Evolutionary conservation across 306 rosid species (phyloP).

Genomic region (Abrus precatorius): DNA sequence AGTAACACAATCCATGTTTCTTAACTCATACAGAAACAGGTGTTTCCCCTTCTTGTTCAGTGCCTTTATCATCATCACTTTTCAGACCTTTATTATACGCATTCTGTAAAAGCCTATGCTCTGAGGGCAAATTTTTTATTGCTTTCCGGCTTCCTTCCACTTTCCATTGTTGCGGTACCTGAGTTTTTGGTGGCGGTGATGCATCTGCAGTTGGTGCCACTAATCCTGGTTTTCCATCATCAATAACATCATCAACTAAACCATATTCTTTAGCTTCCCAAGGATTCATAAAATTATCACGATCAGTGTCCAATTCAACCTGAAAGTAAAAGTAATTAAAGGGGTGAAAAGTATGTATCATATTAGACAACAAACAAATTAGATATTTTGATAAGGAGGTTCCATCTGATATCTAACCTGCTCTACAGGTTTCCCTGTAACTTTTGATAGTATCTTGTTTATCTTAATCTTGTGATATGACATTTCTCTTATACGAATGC

Average conservation of each 20-base stretch:
- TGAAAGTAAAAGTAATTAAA: conserved; percentile 46
- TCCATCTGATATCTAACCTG: conserved; percentile 63
- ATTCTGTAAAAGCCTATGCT: conserved; percentile 58
- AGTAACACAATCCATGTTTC: conserved; percentile 20
- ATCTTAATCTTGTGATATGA: conserved; percentile 84
- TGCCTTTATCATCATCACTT: conserved; percentile 56
- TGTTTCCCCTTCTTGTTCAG: conserved; percentile 57
- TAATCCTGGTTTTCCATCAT: conserved; percentile 94
- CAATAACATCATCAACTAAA: conserved; percentile 82
- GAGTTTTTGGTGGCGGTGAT: conserved; percentile 78
- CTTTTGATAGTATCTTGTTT: conserved; percentile 86
- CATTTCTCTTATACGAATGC: conserved; percentile 87
- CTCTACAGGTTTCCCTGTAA: conserved; percentile 77
- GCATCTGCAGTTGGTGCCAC: conserved; percentile 81
- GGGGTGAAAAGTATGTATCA: background rate
- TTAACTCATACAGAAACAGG: conserved; percentile 67
- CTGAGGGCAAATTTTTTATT: conserved; percentile 77
- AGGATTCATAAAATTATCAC: conserved; percentile 92
- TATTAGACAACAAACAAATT: background rate
- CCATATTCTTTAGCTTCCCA: conserved; percentile 98
- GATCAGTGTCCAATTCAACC: conserved; percentile 83
- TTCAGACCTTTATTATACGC: conserved; percentile 47
- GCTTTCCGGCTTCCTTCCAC: conserved; percentile 67
- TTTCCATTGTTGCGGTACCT: conserved; percentile 68
- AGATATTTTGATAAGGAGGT: conserved; percentile 14